phyloP scores from a whole-genome alignment of 345 rosid species.

The Euphorbia peplus region DNA sequence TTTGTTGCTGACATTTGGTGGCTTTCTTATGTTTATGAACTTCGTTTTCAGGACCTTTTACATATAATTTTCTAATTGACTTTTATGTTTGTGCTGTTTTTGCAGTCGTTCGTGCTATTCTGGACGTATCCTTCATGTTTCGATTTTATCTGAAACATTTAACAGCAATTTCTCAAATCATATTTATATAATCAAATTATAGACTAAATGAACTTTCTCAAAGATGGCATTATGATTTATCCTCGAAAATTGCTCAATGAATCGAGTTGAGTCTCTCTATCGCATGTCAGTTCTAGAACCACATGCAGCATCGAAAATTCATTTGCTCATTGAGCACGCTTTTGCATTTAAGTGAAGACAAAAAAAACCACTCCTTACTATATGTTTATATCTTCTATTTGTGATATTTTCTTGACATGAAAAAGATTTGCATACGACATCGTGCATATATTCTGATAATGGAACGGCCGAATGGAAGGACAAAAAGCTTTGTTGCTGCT shows the following conservation, averaged over 20 bases:
- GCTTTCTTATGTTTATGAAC: no score
- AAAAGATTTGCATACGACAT: conserved; percentile 87
- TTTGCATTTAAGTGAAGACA: neutral
- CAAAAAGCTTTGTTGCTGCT: neutral
- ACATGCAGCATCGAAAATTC: neutral
- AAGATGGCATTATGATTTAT: neutral
- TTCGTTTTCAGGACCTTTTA: no score
- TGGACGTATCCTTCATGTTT: conserved; percentile 90
- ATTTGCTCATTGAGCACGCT: neutral
- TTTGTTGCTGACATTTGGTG: no score
- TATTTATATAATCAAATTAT: conserved; percentile 2
- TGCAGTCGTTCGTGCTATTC: conserved; percentile 99
- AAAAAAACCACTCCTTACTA: neutral
- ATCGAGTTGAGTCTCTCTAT: neutral
- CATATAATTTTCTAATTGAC: no score
- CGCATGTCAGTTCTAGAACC: neutral
- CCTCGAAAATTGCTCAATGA: neutral
- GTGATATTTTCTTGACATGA: conserved; percentile 45
- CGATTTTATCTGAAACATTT: conserved; percentile 15
- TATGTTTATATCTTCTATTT: neutral
- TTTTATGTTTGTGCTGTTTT: neutral
- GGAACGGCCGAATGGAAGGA: neutral
- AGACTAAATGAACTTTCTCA: neutral
- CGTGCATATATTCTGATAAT: conserved; percentile 83
- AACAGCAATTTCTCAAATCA: conserved; percentile 1